phyloP scores from a whole-genome alignment of 208 protist genomes.

The Blechomonas ayalai region DNA sequence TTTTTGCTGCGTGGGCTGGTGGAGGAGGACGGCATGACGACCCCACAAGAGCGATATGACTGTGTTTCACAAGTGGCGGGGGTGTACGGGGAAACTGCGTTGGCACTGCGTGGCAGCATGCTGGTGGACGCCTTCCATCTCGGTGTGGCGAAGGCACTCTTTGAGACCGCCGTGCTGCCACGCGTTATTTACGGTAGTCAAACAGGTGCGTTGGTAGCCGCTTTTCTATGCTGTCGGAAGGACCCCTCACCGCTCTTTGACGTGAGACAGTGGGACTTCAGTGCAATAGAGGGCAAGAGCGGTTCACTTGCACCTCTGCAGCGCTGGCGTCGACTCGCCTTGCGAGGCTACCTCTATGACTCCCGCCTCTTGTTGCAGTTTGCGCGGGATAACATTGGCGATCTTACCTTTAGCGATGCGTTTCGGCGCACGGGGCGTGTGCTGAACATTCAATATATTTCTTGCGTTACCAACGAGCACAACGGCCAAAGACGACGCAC shows the following conservation, averaged over 20 bases:
- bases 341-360: slow-evolving; percentile 48
- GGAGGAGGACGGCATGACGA: slow-evolving; percentile 2
- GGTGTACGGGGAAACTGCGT: slow-evolving; percentile 45
- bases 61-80: slow-evolving; percentile 24
- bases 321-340: slow-evolving; percentile 18
- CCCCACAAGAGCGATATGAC: slow-evolving; percentile 15
- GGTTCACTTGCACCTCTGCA: slow-evolving; percentile 1
- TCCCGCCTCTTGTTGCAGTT: slow-evolving; percentile 38
- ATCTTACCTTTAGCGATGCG: slow-evolving; percentile 79
- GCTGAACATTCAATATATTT: slow-evolving; percentile 66
- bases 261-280: slow-evolving; percentile 3
- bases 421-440: slow-evolving; percentile 63
- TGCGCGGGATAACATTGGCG: slow-evolving; percentile 39
- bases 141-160: slow-evolving; percentile 63
- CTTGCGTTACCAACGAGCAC: slow-evolving; percentile 3
- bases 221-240: slow-evolving; percentile 43
- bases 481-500: slow-evolving; percentile 1
- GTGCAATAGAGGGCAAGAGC: slow-evolving; percentile 2
- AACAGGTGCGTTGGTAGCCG: slow-evolving; percentile 51
- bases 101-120: slow-evolving; percentile 55
- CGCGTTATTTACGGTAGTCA: slow-evolving; percentile 52
- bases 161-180: slow-evolving; percentile 46
- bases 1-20: slow-evolving; percentile 15
- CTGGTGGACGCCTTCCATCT: slow-evolving; percentile 52
- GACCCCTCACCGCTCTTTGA: slow-evolving; percentile 25